phyloP scores from a whole-genome alignment of 202 grass and related monocot genomes.

The Hordeum pubiflorum region DNA sequence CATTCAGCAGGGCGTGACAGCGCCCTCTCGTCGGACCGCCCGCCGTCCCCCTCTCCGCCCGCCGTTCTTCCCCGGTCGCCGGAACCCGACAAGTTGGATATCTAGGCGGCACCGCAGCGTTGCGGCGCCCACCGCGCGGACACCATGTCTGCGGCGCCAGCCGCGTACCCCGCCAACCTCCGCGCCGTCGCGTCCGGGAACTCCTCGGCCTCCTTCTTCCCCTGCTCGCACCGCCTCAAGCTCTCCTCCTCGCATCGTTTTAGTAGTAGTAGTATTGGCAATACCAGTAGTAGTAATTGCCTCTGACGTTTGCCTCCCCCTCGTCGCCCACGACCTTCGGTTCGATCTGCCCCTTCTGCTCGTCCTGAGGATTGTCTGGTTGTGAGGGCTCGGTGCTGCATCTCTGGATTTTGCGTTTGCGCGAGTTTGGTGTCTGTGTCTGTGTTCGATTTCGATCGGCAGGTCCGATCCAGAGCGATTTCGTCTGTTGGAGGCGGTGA shows the following conservation, averaged over 20 bases:
- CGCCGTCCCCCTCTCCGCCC: not conserved
- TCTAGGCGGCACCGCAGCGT: conserved; percentile 22
- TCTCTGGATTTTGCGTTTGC: not conserved
- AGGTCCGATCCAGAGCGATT: not conserved
- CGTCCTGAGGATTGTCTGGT: conserved; percentile 27
- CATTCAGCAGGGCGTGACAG: not conserved
- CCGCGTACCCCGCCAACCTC: conserved; percentile 34
- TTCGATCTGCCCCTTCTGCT: conserved; percentile 15
- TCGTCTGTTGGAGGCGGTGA: not conserved
- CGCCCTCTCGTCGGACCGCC: not conserved
- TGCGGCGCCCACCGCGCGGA: conserved; percentile 37
- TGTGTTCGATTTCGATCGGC: not conserved
- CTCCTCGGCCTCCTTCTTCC: conserved; percentile 29
- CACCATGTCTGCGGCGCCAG: conserved; percentile 79
- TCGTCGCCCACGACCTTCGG: conserved; percentile 29
- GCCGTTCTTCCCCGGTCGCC: not conserved
- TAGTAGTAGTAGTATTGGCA: conserved; percentile 46
- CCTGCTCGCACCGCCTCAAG: conserved; percentile 46
- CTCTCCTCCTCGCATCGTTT: conserved; percentile 29
- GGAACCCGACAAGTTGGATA: conserved; percentile 46
- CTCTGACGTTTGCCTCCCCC: conserved; percentile 45
- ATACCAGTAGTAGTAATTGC: conserved; percentile 36
- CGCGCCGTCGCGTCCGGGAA: conserved; percentile 34
- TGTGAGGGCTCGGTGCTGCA: not conserved
- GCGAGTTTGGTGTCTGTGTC: not conserved